Conservation (phyloP, 495 filamentous ascomycete species). For the Xylaria nigripes region DNA sequence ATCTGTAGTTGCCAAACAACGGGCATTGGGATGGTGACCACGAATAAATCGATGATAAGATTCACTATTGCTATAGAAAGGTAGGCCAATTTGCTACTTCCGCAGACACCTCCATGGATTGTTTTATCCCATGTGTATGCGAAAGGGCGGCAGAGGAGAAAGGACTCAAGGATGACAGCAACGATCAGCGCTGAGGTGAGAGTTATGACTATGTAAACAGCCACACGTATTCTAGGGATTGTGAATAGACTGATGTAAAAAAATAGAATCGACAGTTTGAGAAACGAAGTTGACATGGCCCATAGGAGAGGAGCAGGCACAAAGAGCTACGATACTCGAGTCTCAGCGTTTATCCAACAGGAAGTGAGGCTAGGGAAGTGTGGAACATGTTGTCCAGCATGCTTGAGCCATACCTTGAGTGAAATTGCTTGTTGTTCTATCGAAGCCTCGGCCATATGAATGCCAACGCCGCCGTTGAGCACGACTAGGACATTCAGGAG, state of each 20-base stretch:
- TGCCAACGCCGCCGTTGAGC: too few species aligned
- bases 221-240: conserved; percentile 1
- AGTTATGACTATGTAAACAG: conserved; percentile 6
- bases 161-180: conserved; percentile 5
- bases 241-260: conserved; percentile 13
- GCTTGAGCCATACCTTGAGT: too few species aligned
- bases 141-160: conserved; percentile 14
- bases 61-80: not conserved
- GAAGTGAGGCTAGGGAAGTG: too few species aligned
- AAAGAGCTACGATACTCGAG: too few species aligned
- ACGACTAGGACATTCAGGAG: too few species aligned
- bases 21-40: not conserved
- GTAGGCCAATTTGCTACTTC: not conserved
- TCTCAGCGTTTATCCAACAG: too few species aligned
- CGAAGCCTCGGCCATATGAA: too few species aligned
- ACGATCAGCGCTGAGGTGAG: conserved; percentile 8
- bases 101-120: not conserved
- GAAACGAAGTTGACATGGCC: not conserved
- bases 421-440: too few species aligned
- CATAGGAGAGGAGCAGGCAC: not conserved
- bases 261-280: conserved; percentile 15
- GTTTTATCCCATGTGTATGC: conserved; percentile 14
- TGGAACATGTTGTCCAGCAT: too few species aligned
- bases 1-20: not conserved
- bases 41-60: not conserved